Base-by-base conservation (phyloP, 2,329 filamentous ascomycete genomes). In the Emericellopsis atlantica region DNA sequence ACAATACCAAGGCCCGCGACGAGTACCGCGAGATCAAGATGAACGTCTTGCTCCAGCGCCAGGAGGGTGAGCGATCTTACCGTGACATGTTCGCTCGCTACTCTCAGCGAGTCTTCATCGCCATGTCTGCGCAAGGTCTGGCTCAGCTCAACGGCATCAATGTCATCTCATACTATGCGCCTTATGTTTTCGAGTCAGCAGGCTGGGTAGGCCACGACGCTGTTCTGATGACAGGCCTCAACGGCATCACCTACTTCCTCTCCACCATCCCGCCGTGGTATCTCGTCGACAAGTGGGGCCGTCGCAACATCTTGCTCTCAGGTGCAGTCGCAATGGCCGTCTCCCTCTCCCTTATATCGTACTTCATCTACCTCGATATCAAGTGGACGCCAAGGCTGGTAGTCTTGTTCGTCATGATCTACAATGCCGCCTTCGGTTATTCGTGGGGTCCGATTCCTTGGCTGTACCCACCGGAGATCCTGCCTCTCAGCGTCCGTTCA, bases 1-100 rank as follows among this genome's bases (percentile, higher is more conserved):
- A 95, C 63, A 85, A 95, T 58, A 67, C 81, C 44, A 92, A 93
- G 61, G 92, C 92, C 2, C 79, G 89, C 44, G 89, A 95, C 42
- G 92, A 98, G 61, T 98, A 93, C 62, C 85, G 90, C 52, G 92
- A 96, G 55, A 98, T 98, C 67, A 98, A 98, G 69, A 95, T 95
- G 86, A 81, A 90, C 53, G 92, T 98, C 24, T 74, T 98, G 29
- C 69, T 96, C 21, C 81, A 90, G 59, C 84, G 92, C 40, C 88
- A 95, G 64, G 92, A 98, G 64, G 92, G 92, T 51, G 92, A 96
- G 65, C 77, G 92, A 50, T 79, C 84, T 0, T 98, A 96, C 60
- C 52, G 62, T 32, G 92, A 96, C 46, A 98, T 98, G 92, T 98
- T 96, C 70, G 81, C 75, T 54, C 79, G 86, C 46, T 96, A 96